Base-by-base conservation (phyloP, 495 filamentous ascomycete species). In the Aspergillus panamensis region DNA sequence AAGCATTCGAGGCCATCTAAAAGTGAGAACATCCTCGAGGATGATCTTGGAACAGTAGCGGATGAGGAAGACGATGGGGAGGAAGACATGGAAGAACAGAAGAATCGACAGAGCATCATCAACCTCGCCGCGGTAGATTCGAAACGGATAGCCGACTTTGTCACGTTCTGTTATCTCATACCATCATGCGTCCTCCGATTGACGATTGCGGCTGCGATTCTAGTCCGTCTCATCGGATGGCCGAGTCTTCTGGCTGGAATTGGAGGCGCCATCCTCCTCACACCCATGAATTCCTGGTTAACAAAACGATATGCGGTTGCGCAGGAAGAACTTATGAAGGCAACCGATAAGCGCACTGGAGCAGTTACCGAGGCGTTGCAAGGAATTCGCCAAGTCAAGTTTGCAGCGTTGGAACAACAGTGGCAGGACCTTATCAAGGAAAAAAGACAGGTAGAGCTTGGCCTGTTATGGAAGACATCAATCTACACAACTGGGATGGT, bases 301-400 rank as follows among this genome's bases (percentile, higher is more conserved):
- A 86, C 88, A 43, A 90, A 84, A 63, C 74, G 73, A 31, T 93
- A 89, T 61, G 72, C 85, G 0, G 73, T 74, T 8, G 77, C 87
- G 10, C 87, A 92, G 62, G 85, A 87, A 55, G 74, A 77, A 13
- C 70, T 95, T 44, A 95, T 95, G 91, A 90, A 88, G 65, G 73
- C 85, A 10, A 78, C 89, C 54, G 91, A 96, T 68, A 75, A 82
- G 44, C 93, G 93, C 65, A 83, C 92, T 78, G 84, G 80, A 0
- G 79, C 92, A 1, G 80, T 96, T 12, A 89, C 88, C 0, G 91
- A 96, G 67, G 90, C 88, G 1, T 72, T 96, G 0, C 85, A 89
- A 60, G 91, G 87, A 48, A 93, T 96, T 53, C 81, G 91, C 6
- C 91, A 95, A 66, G 90, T 96, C 67, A 96, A 96, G 62, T 92